These are phyloP conservation scores for Hirsutella minnesotensis DNA, from an alignment of 2,329 filamentous ascomycete genomes.

Conservation along the genomic window DNA sequence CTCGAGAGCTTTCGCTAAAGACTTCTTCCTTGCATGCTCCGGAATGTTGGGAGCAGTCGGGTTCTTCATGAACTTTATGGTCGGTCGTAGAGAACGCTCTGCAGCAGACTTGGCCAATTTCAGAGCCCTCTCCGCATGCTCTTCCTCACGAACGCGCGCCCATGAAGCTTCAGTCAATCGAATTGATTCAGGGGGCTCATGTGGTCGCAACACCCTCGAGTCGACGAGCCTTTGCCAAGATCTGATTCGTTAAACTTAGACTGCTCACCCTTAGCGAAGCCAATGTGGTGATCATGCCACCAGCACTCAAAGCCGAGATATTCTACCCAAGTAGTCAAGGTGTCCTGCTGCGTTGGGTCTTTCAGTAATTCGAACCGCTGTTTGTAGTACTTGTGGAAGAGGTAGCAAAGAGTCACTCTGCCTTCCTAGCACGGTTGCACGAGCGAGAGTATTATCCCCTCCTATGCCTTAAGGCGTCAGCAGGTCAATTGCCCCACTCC, in stretches of 20 bases:
- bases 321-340: slow-evolving; percentile 26
- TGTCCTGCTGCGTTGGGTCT: slow-evolving; percentile 17
- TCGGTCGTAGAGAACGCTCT: too few species aligned
- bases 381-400: not conserved
- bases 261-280: slow-evolving; percentile 9
- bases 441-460: too few species aligned
- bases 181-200: slow-evolving; percentile 8
- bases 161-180: slow-evolving; percentile 1
- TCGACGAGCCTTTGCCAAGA: slow-evolving; percentile 21
- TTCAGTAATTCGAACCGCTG: slow-evolving; percentile 15
- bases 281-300: slow-evolving; percentile 10
- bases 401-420: not conserved
- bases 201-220: slow-evolving; percentile 12
- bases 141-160: too few species aligned
- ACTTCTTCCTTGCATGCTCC: too few species aligned
- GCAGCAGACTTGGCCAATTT: too few species aligned
- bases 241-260: slow-evolving; percentile 13
- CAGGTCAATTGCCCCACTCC: too few species aligned
- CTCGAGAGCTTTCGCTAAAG: not conserved
- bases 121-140: too few species aligned
- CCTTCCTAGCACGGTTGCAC: not conserved
- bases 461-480: too few species aligned
- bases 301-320: slow-evolving; percentile 19
- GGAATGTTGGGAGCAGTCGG: too few species aligned
- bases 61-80: too few species aligned